Base-by-base conservation (phyloP, 805 yeast species). In the Kodamaea fukazawae region DNA sequence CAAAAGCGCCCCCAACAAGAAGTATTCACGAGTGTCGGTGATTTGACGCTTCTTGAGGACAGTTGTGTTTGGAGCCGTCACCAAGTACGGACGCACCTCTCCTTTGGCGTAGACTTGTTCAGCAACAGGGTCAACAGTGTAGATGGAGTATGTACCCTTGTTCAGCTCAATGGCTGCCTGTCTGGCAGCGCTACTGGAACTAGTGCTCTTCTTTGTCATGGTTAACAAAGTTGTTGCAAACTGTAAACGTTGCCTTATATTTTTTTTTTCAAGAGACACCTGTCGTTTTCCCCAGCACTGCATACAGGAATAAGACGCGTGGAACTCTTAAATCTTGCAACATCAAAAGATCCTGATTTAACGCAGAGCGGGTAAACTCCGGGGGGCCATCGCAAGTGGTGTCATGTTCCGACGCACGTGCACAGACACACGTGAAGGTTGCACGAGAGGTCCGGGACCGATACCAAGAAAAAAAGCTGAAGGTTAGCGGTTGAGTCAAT, bases 81-180 rank as follows among this genome's bases (percentile, higher is more conserved):
- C 64, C 17, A 83, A 56, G 56, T 65, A 85, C 6, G 76, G 70
- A 51, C 91, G 73, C 29, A 57, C 49, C 4, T 63, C 63, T 32
- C 89, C 90, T 32, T 75, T 53, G 42, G 63, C 67, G 36, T 43
- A 61, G 17, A 37, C 48, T 6, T 60, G 36, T 15, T 44, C 60
- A 40, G 70, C 55, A 20, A 70, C 66, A 34, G 78, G 60, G 40
- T 76, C 81, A 4, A 73, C 44, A 25, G 42, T 20, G 35, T 41
- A 41, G 13, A 41, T 29, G 25, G 44, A 42, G 36, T 34, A 29
- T 11, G 44, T 30, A 4, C 42, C 29, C 34, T 34, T 34, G 25
- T 36, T 14, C 27, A 41, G 40, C 14, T 38, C 36, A 27, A 34
- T 34, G 29, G 43, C 45, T n/a, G 47, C 47, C 29, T 32, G 30